Percentiles rank a stretch among this genome's conserved stretches.
Evolutionary conservation across 2,329 filamentous ascomycete species (phyloP).

Genomic region (Rhinocladiella similis): DNA sequence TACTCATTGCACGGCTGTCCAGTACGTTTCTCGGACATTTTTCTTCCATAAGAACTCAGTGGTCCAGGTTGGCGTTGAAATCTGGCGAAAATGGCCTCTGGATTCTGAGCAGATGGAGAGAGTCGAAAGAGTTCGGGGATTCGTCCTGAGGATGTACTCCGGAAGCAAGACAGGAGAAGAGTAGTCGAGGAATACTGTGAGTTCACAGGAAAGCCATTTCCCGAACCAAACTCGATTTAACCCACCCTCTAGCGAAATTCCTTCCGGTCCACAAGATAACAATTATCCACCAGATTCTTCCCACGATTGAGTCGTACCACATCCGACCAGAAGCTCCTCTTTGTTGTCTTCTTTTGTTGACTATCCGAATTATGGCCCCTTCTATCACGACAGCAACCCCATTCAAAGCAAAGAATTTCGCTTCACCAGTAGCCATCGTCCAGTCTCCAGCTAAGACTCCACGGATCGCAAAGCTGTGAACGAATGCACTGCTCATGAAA

Average conservation of each 20-base stretch:
- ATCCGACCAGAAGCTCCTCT: conserved; percentile 14
- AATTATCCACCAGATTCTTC: conserved; percentile 43
- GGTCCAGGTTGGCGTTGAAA: no score
- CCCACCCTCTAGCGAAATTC: conserved; percentile 46
- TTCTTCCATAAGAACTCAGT: conserved; percentile 1
- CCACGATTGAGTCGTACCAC: conserved; percentile 38
- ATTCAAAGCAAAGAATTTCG: conserved; percentile 36
- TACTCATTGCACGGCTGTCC: conserved; percentile 6
- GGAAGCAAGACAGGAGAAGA: not conserved
- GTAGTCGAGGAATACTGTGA: not conserved
- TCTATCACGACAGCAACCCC: conserved; percentile 36
- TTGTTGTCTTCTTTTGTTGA: conserved; percentile 26
- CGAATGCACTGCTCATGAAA: conserved; percentile 43
- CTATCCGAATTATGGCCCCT: conserved; percentile 26
- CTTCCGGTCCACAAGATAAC: conserved; percentile 42
- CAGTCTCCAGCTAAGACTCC: conserved; percentile 41
- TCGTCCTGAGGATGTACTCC: not conserved
- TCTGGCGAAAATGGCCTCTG: no score
- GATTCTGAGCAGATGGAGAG: no score
- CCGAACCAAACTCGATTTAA: conserved; percentile 41
- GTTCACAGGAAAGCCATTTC: conserved; percentile 35
- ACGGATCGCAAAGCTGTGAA: conserved; percentile 43
- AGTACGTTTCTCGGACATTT: conserved; percentile 1
- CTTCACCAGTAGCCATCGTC: conserved; percentile 34
- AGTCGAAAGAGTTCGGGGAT: no score